phyloP scores from a whole-genome alignment of 148 eudicot genomes.

The Euryodendron excelsum region DNA sequence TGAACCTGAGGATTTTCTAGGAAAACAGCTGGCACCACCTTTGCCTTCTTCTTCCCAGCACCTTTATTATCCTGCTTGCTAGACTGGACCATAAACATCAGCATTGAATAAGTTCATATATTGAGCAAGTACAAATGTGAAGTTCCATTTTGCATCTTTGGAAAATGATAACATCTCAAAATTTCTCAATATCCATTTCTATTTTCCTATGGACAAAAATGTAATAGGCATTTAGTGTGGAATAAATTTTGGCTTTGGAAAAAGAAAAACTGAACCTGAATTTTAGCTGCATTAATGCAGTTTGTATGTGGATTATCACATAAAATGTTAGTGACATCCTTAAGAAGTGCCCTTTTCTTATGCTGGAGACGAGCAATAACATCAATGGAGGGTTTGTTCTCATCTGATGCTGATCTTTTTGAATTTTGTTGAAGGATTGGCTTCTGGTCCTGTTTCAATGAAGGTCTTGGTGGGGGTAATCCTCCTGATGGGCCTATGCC shows the following conservation, averaged over 20 bases:
- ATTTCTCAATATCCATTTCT: neutral
- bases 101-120: neutral
- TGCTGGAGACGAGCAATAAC: constrained; percentile 32
- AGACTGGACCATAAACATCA: constrained; percentile 32
- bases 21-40: constrained; percentile 36
- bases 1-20: constrained; percentile 22
- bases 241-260: neutral
- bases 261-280: constrained; percentile 21
- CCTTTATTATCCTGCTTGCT: constrained; percentile 46
- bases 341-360: constrained; percentile 66
- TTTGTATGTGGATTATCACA: constrained; percentile 34
- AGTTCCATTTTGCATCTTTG: neutral
- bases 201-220: neutral
- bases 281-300: constrained; percentile 35
- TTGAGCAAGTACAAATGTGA: neutral
- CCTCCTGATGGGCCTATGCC: constrained; percentile 45
- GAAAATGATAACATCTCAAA: neutral
- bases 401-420: constrained; percentile 63
- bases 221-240: neutral
- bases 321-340: constrained; percentile 64
- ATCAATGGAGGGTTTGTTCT: constrained; percentile 32
- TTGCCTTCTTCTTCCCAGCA: constrained; percentile 39
- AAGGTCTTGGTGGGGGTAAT: constrained; percentile 40
- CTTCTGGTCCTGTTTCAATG: constrained; percentile 46
- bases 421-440: constrained; percentile 31